A percentile compares a stretch with the other conserved stretches of the same genome.
These are phyloP conservation scores for Phytophthora macrochlamydospora DNA, from an alignment of 352 stramenopile genomes.

Conservation along the genomic window DNA sequence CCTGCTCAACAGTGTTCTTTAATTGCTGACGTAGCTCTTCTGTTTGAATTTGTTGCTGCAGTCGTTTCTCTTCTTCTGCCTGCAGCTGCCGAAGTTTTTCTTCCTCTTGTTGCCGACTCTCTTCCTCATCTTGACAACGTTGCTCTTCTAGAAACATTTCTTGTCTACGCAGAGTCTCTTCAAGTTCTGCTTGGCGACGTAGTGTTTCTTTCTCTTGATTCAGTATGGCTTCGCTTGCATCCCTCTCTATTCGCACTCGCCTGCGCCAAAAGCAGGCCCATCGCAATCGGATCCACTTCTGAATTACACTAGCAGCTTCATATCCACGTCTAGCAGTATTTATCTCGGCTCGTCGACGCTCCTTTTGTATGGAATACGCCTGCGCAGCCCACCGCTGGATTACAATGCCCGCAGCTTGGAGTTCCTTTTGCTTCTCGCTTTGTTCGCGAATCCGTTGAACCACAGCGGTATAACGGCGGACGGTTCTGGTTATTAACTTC, in stretches of 20 bases:
- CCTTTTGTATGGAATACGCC: conserved; percentile 30
- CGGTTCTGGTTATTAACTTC: conserved; percentile 36
- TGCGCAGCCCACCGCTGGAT: conserved; percentile 56
- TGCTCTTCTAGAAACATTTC: conserved; percentile 6
- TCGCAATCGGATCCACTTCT: conserved; percentile 34
- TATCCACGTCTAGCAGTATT: conserved; percentile 14
- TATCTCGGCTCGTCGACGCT: conserved; percentile 7
- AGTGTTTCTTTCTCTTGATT: conserved; percentile 11
- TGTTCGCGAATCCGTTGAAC: conserved; percentile 10
- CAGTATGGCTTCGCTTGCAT: background rate
- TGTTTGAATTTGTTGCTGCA: conserved; percentile 5
- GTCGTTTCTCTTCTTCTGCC: conserved; percentile 8
- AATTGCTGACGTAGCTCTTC: conserved; percentile 9
- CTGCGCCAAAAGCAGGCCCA: conserved; percentile 34
- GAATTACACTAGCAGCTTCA: conserved; percentile 19
- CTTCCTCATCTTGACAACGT: conserved; percentile 2
- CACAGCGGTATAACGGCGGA: conserved; percentile 17
- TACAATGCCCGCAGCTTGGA: conserved; percentile 20
- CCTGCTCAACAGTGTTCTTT: conserved; percentile 15
- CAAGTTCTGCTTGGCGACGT: conserved; percentile 7
- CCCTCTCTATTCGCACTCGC: conserved; percentile 19
- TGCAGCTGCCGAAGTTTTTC: background rate
- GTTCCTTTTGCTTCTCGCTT: conserved; percentile 9
- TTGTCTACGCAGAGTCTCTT: conserved; percentile 12
- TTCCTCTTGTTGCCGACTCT: conserved; percentile 8